Evolutionary conservation across 1,139 yeast species (phyloP).

Genomic region (Zygotorulaspora mrakii): DNA sequence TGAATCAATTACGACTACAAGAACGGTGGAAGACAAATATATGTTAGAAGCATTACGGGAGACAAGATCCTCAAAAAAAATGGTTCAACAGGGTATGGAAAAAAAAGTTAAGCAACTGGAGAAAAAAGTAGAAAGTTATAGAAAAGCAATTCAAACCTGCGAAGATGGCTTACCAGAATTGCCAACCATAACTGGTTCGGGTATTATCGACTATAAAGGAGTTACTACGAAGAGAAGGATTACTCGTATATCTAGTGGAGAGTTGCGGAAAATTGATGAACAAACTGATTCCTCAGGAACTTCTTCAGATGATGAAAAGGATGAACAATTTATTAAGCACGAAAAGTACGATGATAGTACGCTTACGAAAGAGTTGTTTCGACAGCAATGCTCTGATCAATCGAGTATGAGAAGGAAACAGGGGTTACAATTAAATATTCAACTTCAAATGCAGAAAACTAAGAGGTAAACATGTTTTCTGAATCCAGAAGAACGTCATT

Average conservation of each 20-base stretch:
- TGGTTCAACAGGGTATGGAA: conserved; percentile 25
- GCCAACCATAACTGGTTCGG: neutral
- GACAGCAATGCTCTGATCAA: conserved; percentile 5
- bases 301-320: conserved; percentile 17
- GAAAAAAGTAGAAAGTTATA: conserved; percentile 30
- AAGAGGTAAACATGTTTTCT: conserved; percentile 1
- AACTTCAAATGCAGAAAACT: conserved; percentile 13
- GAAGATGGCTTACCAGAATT: conserved; percentile 12
- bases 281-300: conserved; percentile 21
- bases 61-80: conserved; percentile 15
- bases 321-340: conserved; percentile 8
- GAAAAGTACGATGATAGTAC: conserved; percentile 3
- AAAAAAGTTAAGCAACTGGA: conserved; percentile 32
- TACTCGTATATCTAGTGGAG: conserved; percentile 26
- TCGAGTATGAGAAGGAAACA: conserved; percentile 16
- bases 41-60: conserved; percentile 25
- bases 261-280: conserved; percentile 29
- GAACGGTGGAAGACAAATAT: conserved; percentile 28
- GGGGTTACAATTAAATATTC: conserved; percentile 22
- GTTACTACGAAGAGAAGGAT: conserved; percentile 14
- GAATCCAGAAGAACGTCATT: neutral
- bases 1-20: conserved; percentile 30
- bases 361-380: conserved; percentile 9
- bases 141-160: conserved; percentile 24
- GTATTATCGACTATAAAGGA: conserved; percentile 1